These are phyloP conservation scores for Pseudogymnoascus sp. DNA, from an alignment of 2,329 filamentous ascomycete genomes.

Conservation along the genomic window DNA sequence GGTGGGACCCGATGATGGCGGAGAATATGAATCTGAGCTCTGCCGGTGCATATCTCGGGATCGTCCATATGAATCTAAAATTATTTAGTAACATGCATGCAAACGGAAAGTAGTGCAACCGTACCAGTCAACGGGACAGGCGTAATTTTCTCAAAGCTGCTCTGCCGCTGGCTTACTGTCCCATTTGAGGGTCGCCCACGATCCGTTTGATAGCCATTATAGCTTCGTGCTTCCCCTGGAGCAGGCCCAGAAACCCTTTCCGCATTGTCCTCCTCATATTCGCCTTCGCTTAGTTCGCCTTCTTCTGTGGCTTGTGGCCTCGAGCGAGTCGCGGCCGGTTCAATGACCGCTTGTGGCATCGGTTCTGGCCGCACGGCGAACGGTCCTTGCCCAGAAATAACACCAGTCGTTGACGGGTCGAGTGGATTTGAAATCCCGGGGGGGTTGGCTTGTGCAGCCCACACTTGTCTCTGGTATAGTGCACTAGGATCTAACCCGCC, in stretches of 20 bases:
- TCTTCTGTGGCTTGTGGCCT: slow-evolving; percentile 46
- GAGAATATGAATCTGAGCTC: slow-evolving; percentile 3
- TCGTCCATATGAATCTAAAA: not conserved
- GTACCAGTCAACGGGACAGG: not conserved
- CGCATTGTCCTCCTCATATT: slow-evolving; percentile 41
- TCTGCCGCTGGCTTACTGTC: not conserved
- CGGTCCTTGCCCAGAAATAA: not conserved
- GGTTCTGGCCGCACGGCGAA: not conserved
- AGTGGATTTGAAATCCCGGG: not conserved
- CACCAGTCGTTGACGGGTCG: not conserved
- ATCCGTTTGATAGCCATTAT: not conserved
- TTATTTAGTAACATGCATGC: not conserved
- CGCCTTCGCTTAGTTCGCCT: slow-evolving; percentile 67
- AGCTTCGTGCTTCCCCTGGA: not conserved
- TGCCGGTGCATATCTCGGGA: not conserved
- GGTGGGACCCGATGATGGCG: not conserved
- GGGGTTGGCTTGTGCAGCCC: not conserved
- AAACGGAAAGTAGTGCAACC: not conserved
- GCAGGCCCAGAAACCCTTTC: not conserved
- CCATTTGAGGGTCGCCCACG: not conserved
- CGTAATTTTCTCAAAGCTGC: not conserved
- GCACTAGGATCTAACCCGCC: slow-evolving; percentile 23
- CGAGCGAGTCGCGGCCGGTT: not conserved
- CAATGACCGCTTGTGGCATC: not conserved
- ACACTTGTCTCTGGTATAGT: not conserved